Percentiles rank a stretch among this genome's conserved stretches.
phyloP scores from a whole-genome alignment of 768 basidiomycete genomes.

The Tylopilus subfusipes region DNA sequence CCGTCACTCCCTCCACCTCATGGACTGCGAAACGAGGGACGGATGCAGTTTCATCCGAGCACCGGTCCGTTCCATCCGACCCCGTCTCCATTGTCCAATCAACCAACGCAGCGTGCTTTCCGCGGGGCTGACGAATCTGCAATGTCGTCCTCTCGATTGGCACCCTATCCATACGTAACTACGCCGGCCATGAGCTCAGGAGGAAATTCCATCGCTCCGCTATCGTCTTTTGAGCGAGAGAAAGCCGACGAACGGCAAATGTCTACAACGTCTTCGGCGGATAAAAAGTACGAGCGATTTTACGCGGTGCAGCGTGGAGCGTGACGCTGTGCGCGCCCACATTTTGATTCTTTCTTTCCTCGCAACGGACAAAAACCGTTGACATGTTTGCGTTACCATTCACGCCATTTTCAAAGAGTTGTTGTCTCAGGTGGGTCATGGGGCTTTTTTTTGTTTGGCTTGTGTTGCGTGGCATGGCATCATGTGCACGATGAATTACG shows the following conservation, averaged over 20 bases:
- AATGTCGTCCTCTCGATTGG: slow-evolving; percentile 37
- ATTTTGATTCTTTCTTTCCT: background rate
- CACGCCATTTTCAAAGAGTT: slow-evolving; percentile 3
- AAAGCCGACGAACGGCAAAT: slow-evolving; percentile 50
- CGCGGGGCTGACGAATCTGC: slow-evolving; percentile 35
- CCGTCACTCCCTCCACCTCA: slow-evolving; percentile 35
- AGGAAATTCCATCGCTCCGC: slow-evolving; percentile 23
- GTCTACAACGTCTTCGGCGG: slow-evolving; percentile 41
- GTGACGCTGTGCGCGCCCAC: background rate
- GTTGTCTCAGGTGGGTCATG: background rate
- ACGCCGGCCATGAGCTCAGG: slow-evolving; percentile 38
- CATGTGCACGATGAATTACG: slow-evolving; percentile 1
- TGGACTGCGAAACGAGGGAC: slow-evolving; percentile 30
- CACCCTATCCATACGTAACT: slow-evolving; percentile 33
- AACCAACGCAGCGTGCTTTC: slow-evolving; percentile 33
- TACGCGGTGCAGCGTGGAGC: slow-evolving; percentile 24
- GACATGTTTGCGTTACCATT: slow-evolving; percentile 4
- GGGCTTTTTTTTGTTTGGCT: slow-evolving; percentile 2
- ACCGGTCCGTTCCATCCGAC: slow-evolving; percentile 35
- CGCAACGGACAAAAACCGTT: slow-evolving; percentile 1
- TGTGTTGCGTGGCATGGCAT: slow-evolving; percentile 3
- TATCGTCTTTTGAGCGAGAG: slow-evolving; percentile 54
- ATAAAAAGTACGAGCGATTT: slow-evolving; percentile 32
- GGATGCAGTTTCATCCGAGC: slow-evolving; percentile 24
- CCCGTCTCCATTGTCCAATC: slow-evolving; percentile 40